Evolutionary conservation across 2,329 filamentous ascomycete species (phyloP).

Genomic region (Catunica adiposa): DNA sequence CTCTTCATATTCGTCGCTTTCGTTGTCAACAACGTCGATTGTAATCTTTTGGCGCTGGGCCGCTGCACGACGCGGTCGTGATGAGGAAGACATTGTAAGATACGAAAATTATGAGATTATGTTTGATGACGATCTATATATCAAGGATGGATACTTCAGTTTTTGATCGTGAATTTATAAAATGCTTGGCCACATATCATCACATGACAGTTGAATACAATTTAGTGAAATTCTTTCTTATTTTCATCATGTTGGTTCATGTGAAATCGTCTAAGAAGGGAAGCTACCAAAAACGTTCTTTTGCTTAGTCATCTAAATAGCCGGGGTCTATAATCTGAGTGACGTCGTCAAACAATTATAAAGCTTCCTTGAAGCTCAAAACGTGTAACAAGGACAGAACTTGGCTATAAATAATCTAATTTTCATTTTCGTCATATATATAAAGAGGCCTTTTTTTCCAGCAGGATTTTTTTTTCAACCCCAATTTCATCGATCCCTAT

Average conservation of each 20-base stretch:
- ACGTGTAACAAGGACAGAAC: too few species aligned
- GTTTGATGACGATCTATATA: neutral
- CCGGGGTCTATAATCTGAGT: neutral
- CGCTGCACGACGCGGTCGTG: constrained; percentile 6
- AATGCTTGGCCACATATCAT: too few species aligned
- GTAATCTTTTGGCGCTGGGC: neutral
- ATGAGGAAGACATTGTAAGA: neutral
- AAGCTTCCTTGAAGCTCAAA: neutral
- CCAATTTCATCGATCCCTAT: too few species aligned
- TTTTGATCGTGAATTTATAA: too few species aligned
- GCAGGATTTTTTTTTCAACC: too few species aligned
- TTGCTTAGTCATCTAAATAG: neutral
- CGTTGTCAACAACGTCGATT: constrained; percentile 18
- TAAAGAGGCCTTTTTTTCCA: too few species aligned
- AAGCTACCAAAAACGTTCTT: neutral
- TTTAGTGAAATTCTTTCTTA: neutral
- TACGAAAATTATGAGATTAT: neutral
- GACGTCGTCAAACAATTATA: neutral
- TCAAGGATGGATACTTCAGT: too few species aligned
- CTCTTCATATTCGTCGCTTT: constrained; percentile 22
- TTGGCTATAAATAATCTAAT: neutral
- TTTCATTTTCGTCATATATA: neutral
- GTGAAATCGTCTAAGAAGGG: neutral
- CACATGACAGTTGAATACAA: neutral
- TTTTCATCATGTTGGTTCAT: neutral